These are phyloP conservation scores for Eimeria acervulina DNA, from an alignment of 169 alveolate species.

Conservation along the genomic window DNA sequence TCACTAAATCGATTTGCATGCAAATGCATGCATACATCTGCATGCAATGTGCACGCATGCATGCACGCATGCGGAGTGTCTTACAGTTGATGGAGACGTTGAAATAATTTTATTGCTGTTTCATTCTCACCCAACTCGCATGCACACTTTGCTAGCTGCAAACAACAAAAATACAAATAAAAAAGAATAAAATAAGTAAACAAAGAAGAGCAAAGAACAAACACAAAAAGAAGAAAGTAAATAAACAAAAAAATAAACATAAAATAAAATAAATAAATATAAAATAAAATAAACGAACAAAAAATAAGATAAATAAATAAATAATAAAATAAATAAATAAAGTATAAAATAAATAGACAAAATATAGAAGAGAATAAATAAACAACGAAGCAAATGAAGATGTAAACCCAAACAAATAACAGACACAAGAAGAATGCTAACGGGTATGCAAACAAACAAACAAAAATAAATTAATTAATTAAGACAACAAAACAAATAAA, in stretches of 20 bases:
- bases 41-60: not conserved
- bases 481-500: not conserved
- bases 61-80: not conserved
- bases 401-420: too few species aligned
- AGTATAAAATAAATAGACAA: not conserved
- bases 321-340: too few species aligned
- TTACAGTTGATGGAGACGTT: not conserved
- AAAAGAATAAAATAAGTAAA: not conserved
- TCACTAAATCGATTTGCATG: not conserved
- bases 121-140: not conserved
- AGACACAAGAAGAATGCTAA: too few species aligned
- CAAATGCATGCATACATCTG: not conserved
- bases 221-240: not conserved
- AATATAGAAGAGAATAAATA: not conserved
- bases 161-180: not conserved
- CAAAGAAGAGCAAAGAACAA: not conserved
- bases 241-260: too few species aligned
- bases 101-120: not conserved
- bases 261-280: not conserved
- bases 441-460: too few species aligned
- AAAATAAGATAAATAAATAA: not conserved
- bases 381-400: too few species aligned
- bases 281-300: not conserved
- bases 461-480: not conserved
- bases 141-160: conserved; percentile 8